phyloP scores from a whole-genome alignment of 805 yeast species.

The Barnettozyma siamensis region DNA sequence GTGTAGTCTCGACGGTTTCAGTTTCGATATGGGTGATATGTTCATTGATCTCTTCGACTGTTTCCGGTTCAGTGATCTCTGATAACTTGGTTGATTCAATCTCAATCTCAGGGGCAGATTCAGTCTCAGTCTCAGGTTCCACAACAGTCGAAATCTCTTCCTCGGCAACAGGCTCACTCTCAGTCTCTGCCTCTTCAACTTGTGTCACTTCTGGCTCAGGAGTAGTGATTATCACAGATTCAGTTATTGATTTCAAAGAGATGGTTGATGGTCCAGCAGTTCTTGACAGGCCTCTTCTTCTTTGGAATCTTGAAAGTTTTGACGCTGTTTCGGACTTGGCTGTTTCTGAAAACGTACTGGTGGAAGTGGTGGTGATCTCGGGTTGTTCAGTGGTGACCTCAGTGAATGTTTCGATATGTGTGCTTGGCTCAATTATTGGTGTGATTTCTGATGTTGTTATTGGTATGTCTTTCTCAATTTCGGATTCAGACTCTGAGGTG shows the following conservation, averaged over 20 bases:
- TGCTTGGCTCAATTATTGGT: neutral
- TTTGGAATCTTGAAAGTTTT: too few species aligned
- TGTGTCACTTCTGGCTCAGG: too few species aligned
- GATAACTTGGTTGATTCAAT: slow-evolving; percentile 4
- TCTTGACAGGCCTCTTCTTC: too few species aligned
- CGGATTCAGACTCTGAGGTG: neutral
- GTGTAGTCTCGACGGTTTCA: neutral
- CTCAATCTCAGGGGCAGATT: neutral
- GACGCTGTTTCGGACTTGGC: too few species aligned
- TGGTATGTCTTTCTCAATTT: neutral
- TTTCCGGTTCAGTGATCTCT: too few species aligned
- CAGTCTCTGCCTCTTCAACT: neutral
- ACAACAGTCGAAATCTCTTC: neutral
- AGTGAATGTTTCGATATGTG: neutral
- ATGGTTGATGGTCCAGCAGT: too few species aligned
- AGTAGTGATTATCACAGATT: too few species aligned
- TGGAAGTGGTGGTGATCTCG: too few species aligned
- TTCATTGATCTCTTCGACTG: too few species aligned
- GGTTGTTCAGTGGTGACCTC: too few species aligned
- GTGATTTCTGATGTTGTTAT: neutral
- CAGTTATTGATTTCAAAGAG: too few species aligned
- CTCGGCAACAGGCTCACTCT: neutral
- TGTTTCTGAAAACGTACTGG: too few species aligned
- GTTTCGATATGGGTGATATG: neutral
- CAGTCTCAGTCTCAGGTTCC: neutral